Conservation (phyloP, 805 yeast species). For the Brettanomyces sp. region DNA sequence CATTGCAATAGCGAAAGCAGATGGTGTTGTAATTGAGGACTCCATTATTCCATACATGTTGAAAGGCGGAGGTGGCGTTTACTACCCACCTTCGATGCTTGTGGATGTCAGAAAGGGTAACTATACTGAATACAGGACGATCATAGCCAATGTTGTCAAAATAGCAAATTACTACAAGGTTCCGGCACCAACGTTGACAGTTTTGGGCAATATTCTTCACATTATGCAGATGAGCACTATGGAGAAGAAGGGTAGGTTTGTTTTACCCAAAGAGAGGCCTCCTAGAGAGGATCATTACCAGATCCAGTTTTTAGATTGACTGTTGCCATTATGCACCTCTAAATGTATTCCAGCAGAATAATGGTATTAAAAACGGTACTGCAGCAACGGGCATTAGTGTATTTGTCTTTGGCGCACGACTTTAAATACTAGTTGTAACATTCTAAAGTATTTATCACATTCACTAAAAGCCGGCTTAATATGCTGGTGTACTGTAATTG, state of each 20-base stretch:
- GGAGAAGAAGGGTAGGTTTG: constrained; percentile 21
- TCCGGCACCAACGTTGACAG: constrained; percentile 21
- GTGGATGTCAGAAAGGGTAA: constrained; percentile 35
- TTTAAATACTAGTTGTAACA: too few species aligned
- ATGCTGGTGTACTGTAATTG: too few species aligned
- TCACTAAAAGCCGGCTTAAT: too few species aligned
- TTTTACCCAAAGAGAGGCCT: constrained; percentile 24
- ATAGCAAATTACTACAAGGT: constrained; percentile 22
- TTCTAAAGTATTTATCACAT: too few species aligned
- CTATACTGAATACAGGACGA: constrained; percentile 33
- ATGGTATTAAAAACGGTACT: too few species aligned
- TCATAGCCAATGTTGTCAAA: constrained; percentile 32
- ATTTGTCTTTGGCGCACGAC: too few species aligned
- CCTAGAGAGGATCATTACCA: constrained; percentile 14
- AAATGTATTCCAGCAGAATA: too few species aligned
- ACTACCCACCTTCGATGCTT: constrained; percentile 40
- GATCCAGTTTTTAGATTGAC: constrained; percentile 5
- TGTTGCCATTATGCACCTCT: too few species aligned
- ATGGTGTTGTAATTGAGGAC: constrained; percentile 31
- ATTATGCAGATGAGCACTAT: constrained; percentile 25
- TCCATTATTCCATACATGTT: constrained; percentile 27
- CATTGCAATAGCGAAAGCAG: constrained; percentile 35
- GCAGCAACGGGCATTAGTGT: too few species aligned
- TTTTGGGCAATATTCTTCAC: constrained; percentile 20
- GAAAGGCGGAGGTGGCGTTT: constrained; percentile 31